Evolutionary conservation across 2,329 filamentous ascomycete species (phyloP).

Genomic region (Cercospora zeae-maydis): DNA sequence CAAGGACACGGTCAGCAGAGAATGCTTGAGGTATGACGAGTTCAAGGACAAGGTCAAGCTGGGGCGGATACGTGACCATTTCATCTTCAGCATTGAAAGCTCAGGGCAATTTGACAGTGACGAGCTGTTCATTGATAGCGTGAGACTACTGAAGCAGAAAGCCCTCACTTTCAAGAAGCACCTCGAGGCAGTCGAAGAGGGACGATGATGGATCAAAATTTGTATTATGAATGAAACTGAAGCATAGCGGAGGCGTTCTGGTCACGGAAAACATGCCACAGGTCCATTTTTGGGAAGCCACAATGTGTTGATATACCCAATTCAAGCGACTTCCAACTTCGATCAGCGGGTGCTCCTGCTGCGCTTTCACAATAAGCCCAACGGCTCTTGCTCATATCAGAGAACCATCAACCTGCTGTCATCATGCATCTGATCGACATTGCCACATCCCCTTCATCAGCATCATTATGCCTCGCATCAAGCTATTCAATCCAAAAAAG

Average conservation of each 20-base stretch:
- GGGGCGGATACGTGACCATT: constrained; percentile 86
- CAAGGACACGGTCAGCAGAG: constrained; percentile 91
- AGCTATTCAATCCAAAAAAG: background rate
- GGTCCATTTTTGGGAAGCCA: background rate
- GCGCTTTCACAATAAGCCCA: background rate
- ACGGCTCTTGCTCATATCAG: background rate
- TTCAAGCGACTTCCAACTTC: constrained; percentile 5
- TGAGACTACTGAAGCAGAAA: constrained; percentile 82
- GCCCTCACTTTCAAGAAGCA: constrained; percentile 70
- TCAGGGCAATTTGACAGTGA: constrained; percentile 94
- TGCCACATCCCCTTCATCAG: background rate
- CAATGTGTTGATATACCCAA: constrained; percentile 1
- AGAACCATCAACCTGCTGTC: background rate
- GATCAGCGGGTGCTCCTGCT: background rate
- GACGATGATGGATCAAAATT: constrained; percentile 18
- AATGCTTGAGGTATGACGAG: constrained; percentile 85
- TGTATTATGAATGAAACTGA: constrained; percentile 2
- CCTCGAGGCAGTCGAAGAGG: constrained; percentile 49
- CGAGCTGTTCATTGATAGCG: constrained; percentile 83
- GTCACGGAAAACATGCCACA: background rate
- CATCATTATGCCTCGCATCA: background rate
- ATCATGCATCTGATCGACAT: background rate
- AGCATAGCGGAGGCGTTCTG: constrained; percentile 15
- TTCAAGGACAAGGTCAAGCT: constrained; percentile 95
- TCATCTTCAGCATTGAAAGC: constrained; percentile 95